Conservation (phyloP, 805 yeast species). For the Yamadazyma nakazawae region DNA sequence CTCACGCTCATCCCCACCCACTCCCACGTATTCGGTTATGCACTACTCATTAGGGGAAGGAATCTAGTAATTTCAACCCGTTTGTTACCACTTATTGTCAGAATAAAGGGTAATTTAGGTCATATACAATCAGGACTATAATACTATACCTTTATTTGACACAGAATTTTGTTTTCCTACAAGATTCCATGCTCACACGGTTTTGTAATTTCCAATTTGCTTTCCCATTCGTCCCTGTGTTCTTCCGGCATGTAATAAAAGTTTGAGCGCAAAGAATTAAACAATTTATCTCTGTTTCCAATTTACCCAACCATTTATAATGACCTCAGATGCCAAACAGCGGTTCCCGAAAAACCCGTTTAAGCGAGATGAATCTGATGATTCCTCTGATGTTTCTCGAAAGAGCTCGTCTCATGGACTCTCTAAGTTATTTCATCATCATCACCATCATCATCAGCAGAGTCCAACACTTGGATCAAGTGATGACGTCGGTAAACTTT, state of each 20-base stretch:
- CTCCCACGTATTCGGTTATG: background rate
- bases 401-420: slow-evolving; percentile 15
- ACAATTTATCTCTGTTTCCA: background rate
- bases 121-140: no score
- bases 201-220: background rate
- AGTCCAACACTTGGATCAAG: background rate
- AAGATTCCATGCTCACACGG: background rate
- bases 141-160: no score
- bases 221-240: background rate
- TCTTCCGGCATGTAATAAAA: background rate
- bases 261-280: background rate
- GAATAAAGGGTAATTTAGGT: no score
- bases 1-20: background rate
- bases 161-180: no score
- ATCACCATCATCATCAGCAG: slow-evolving; percentile 5
- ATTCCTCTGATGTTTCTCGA: slow-evolving; percentile 7
- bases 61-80: no score
- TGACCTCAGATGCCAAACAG: slow-evolving; percentile 7
- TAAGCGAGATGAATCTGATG: slow-evolving; percentile 18
- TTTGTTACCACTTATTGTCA: no score
- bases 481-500: slow-evolving; percentile 37
- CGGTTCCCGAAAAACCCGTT: slow-evolving; percentile 15
- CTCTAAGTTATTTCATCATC: slow-evolving; percentile 21
- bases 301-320: slow-evolving; percentile 1
- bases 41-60: background rate